Percentiles rank a stretch among this genome's conserved stretches.
These are phyloP conservation scores for Trichoderma brevicompactum DNA, from an alignment of 2,329 filamentous ascomycete species.

Conservation along the genomic window DNA sequence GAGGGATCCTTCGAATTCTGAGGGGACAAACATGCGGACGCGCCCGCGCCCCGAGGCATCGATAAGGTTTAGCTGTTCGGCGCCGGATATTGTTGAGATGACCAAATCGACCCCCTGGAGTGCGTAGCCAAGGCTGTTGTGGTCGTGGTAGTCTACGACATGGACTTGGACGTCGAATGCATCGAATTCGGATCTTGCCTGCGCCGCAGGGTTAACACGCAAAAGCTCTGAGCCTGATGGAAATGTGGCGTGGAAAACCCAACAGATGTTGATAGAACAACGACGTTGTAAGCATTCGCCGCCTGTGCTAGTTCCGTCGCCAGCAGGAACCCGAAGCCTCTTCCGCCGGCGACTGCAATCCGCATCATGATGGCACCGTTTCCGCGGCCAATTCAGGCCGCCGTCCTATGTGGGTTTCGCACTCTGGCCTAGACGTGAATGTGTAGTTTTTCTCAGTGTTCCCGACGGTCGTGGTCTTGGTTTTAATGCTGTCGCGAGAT, in stretches of 20 bases:
- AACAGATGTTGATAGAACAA: slow-evolving; percentile 67
- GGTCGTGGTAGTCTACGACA: slow-evolving; percentile 68
- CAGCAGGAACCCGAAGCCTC: slow-evolving; percentile 51
- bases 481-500: slow-evolving; percentile 26
- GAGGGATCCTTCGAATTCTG: slow-evolving; percentile 73
- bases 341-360: slow-evolving; percentile 54
- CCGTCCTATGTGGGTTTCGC: slow-evolving; percentile 24
- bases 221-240: slow-evolving; percentile 21
- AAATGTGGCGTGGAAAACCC: slow-evolving; percentile 32
- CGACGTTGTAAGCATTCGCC: slow-evolving; percentile 65
- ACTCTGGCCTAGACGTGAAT: slow-evolving; percentile 22
- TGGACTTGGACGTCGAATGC: slow-evolving; percentile 66
- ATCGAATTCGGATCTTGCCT: slow-evolving; percentile 61
- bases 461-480: slow-evolving; percentile 6
- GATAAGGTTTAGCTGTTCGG: slow-evolving; percentile 71
- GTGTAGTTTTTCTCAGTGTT: not conserved
- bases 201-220: slow-evolving; percentile 32
- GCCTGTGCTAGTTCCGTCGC: slow-evolving; percentile 60
- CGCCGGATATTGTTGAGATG: slow-evolving; percentile 72
- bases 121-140: slow-evolving; percentile 62
- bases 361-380: slow-evolving; percentile 47
- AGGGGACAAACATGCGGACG: slow-evolving; percentile 72
- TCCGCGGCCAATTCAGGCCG: slow-evolving; percentile 28
- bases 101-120: slow-evolving; percentile 75
- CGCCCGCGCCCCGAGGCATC: slow-evolving; percentile 68